Evolutionary conservation across 805 yeast genomes (phyloP), one percentile per base, ranked within the genome.

Genomic region (Peterozyma xylosa): DNA sequence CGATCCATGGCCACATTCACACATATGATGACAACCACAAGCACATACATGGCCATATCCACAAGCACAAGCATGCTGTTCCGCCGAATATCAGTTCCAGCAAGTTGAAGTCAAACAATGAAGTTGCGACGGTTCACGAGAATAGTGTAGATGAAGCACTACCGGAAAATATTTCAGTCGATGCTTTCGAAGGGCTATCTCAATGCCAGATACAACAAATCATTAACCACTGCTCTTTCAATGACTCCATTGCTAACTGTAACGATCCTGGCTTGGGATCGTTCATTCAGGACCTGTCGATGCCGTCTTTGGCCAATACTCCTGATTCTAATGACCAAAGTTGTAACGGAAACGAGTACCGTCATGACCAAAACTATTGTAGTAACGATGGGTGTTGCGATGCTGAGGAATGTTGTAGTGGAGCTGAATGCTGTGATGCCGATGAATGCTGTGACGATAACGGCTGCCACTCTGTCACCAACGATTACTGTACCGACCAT

Each of bases 11-110:
- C 6, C 47, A 44, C 27, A 42, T 43, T 9, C 47, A 41, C 34
- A 45, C 45, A 4, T 44, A 21, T 30, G 50, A 45, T 32, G 40
- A 39, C 11, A 32, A 27, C 17, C 50, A 47, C 39, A 27, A 43
- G 11, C 50, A 47, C 32, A 44, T 43, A n/a, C 50, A 47, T 39
- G 50, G 50, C 6, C 50, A 47, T 17, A 42, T 43, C 11, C 50
- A 47, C 32, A 38, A 41, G 35, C 50, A 47, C 33, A 43, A 41
- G 15, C 47, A 45, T 38, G 30, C 39, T 11, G 30, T 45, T 30
- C 46, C 46, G 13, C 27, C 43, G 5, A 38, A 35, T 33, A 33
- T 45, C n/a, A 41, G 32, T 29, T 35, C 43, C 34, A 32, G 34
- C 34, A 13, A 32, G 14, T 32, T 32, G 34, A 13, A 13, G 13